Percentiles rank a stretch among this genome's conserved stretches.
These are phyloP conservation scores for Lathyrus tuberosus DNA, from an alignment of 306 rosid species.

Conservation along the genomic window DNA sequence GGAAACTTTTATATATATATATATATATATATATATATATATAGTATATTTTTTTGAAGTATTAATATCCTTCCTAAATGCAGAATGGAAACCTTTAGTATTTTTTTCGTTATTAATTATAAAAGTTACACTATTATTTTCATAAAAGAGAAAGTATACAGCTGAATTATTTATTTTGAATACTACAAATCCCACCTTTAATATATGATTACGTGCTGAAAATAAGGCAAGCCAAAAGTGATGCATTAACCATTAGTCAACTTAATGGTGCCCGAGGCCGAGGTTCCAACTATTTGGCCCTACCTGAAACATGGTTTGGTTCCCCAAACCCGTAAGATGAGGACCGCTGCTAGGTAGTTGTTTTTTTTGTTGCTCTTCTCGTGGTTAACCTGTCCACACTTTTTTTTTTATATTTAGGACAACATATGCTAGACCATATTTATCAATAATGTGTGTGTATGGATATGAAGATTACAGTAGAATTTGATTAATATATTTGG, in stretches of 20 bases:
- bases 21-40: no score
- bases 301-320: slow-evolving; percentile 29
- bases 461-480: not conserved
- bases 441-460: not conserved
- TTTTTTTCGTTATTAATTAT: no score
- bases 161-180: not conserved
- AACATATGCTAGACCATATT: not conserved
- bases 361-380: not conserved
- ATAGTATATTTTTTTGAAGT: no score
- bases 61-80: no score
- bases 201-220: slow-evolving; percentile 39
- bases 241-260: slow-evolving; percentile 43
- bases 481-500: not conserved
- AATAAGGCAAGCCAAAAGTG: slow-evolving; percentile 42
- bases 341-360: not conserved
- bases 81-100: no score
- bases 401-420: not conserved
- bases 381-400: slow-evolving; percentile 14
- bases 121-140: no score
- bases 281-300: slow-evolving; percentile 39
- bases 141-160: no score
- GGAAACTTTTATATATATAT: no score
- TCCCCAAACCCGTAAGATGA: slow-evolving; percentile 34
- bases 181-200: not conserved
- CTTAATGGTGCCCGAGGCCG: slow-evolving; percentile 31